These are phyloP conservation scores for Westerdykella aurantiaca DNA, from an alignment of 2,329 filamentous ascomycete species.

Conservation along the genomic window DNA sequence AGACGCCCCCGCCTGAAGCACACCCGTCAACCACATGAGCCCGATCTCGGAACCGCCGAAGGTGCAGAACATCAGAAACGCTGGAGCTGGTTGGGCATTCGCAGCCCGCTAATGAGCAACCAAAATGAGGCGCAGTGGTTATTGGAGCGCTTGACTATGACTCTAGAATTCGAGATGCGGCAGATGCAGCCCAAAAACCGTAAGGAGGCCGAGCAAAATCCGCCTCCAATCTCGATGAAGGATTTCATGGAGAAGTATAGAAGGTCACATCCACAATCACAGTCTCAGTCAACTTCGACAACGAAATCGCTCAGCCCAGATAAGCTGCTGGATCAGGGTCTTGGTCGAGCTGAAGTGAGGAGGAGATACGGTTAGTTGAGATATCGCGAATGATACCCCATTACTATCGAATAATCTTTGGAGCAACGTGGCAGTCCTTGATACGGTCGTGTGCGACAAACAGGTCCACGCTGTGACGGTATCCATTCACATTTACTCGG, in stretches of 20 bases:
- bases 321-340: constrained; percentile 3
- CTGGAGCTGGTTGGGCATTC: constrained; percentile 70
- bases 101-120: constrained; percentile 63
- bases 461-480: no score
- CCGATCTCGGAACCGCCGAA: constrained; percentile 29
- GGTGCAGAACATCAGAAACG: constrained; percentile 13
- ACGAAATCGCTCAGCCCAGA: no score
- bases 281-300: not conserved
- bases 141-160: constrained; percentile 56
- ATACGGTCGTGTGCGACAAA: no score
- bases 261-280: not conserved
- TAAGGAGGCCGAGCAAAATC: constrained; percentile 11
- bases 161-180: constrained; percentile 43
- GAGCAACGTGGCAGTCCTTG: no score
- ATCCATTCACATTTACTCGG: no score
- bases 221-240: constrained; percentile 32
- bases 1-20: constrained; percentile 21
- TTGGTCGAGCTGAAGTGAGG: constrained; percentile 6
- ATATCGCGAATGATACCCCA: no score
- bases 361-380: constrained; percentile 1
- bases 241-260: constrained; percentile 9
- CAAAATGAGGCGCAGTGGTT: constrained; percentile 69
- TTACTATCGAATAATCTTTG: no score
- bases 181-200: constrained; percentile 20
- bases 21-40: constrained; percentile 15